Conservation (phyloP, 2,329 filamentous ascomycete genomes). For the Ophiocordyceps polyrhachis-furcata region DNA sequence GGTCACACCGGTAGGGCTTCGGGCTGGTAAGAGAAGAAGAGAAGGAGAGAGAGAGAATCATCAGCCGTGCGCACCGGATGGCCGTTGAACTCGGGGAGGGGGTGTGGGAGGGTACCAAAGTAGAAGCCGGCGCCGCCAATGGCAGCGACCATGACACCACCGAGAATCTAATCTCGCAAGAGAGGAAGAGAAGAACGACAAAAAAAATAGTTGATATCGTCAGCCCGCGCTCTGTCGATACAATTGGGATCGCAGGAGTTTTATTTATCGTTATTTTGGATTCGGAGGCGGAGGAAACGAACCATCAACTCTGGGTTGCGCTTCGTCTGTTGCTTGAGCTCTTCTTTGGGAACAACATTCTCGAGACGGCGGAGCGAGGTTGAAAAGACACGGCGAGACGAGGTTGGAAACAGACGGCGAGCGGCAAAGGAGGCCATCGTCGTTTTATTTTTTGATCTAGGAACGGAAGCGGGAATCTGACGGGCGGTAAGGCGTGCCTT, state of each 20-base stretch:
- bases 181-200: not conserved
- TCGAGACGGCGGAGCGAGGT: conserved; percentile 31
- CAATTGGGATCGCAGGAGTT: not conserved
- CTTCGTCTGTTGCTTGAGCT: conserved; percentile 39
- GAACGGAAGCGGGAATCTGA: conserved; percentile 1
- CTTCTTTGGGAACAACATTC: conserved; percentile 19
- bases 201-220: not conserved
- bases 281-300: conserved; percentile 12
- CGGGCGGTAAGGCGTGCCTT: not conserved
- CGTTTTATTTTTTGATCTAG: conserved; percentile 3
- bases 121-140: conserved; percentile 82
- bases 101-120: conserved; percentile 40
- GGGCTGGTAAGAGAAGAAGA: not conserved
- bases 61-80: not conserved
- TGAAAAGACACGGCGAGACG: conserved; percentile 35
- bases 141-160: conserved; percentile 76
- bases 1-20: conserved; percentile 63
- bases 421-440: conserved; percentile 38
- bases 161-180: conserved; percentile 49
- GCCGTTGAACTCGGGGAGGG: conserved; percentile 26
- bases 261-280: no score
- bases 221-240: not conserved
- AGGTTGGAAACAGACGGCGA: conserved; percentile 36
- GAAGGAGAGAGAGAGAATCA: not conserved
- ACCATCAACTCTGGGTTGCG: conserved; percentile 28